Base-by-base conservation (phyloP, 2,329 filamentous ascomycete genomes). In the Teratosphaeria epicoccoides region DNA sequence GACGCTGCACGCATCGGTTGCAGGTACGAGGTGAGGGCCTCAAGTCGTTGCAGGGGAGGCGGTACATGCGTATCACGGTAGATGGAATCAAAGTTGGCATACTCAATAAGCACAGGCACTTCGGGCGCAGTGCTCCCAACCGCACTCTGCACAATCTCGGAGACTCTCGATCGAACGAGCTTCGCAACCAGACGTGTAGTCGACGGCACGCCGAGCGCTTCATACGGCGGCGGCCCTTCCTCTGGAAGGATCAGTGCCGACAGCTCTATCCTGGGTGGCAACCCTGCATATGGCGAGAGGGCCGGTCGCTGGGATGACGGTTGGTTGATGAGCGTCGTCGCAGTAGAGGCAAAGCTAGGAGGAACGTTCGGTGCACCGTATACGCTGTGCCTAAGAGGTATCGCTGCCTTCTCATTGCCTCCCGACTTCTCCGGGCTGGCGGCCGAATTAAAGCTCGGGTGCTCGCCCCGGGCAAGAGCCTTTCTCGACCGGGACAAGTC, bases 401-500 rank as follows among this genome's bases (percentile, higher is more conserved):
- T 7, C 28, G 50, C 51, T 17, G 49, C 43, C 47, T 50, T 55
- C 46, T 51, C 56, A 24, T 51, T 52, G 50, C 52, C 53, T 24
- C 54, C 24, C 23, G 54, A 43, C 49, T 56, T 22, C 33, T 55
- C 25, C 2, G 52, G 54, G 17, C 51, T 49, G 4, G 50, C 22
- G n/a, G 43, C 22, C 6, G 48, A 51, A 26, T 56, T 55, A 49
- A 68, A 66, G 17, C 55, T 62, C 2, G 68, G 67, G 55, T 68
- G 67, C 43, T 67, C 63, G 43, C 66, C 67, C 10, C 65, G 56
- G 23, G 63, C 61, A 11, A 70, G 56, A n/a, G 73, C 71, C 55
- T 76, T 71, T 20, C 85, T 75, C 12, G 84, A 84, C 47, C 82
- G 73, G 0, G 85, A 88, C 12, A 90, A 73, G 62, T 89, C 85